phyloP scores from a whole-genome alignment of 108 stramenopile species.

The Aurantiochytrium sp. region DNA sequence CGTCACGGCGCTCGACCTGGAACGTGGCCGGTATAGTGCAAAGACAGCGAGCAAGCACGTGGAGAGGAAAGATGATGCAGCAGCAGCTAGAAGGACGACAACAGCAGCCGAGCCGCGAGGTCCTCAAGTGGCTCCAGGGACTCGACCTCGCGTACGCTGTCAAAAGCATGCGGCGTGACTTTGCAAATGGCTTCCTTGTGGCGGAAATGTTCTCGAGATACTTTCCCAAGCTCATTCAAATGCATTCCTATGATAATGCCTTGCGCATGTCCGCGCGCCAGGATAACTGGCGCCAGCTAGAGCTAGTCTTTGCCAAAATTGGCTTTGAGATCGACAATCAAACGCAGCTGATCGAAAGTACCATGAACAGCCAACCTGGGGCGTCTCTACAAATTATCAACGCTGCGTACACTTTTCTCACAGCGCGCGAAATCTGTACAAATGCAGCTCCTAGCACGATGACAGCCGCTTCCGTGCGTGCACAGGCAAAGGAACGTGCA shows the following conservation, averaged over 20 bases:
- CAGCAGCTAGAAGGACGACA: too few species aligned
- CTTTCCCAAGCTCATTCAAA: slow-evolving; percentile 45
- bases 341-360: background rate
- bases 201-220: slow-evolving; percentile 58
- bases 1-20: too few species aligned
- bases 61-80: too few species aligned
- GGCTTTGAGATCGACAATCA: background rate
- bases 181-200: slow-evolving; percentile 57
- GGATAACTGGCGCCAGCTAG: slow-evolving; percentile 58
- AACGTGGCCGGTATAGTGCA: too few species aligned
- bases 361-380: background rate
- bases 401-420: background rate
- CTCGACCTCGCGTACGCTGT: slow-evolving; percentile 53
- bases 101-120: slow-evolving; percentile 41
- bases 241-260: slow-evolving; percentile 57
- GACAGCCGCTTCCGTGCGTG: background rate
- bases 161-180: slow-evolving; percentile 55
- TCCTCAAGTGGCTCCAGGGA: slow-evolving; percentile 54
- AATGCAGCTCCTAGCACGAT: background rate
- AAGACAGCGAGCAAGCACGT: too few species aligned
- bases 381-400: background rate
- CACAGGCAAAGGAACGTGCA: background rate
- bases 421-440: background rate
- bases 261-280: slow-evolving; percentile 27
- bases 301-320: background rate